phyloP scores from a whole-genome alignment of 1,284 basidiomycete species.

The Takashimella koratensis region DNA sequence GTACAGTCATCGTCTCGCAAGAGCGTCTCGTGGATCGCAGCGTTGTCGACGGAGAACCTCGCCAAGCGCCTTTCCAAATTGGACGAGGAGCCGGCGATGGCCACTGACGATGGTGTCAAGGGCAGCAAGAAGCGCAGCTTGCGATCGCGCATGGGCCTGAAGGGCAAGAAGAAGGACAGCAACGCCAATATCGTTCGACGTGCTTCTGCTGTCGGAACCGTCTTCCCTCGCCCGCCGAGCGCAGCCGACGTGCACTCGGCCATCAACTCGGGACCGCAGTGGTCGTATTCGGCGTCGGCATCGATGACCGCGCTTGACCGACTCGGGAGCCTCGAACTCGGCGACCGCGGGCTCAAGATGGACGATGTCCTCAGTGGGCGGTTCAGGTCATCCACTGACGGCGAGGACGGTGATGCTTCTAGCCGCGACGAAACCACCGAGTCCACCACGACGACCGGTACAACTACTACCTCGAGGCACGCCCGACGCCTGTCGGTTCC shows the following conservation, averaged over 20 bases:
- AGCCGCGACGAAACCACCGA: not conserved
- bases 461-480: not conserved
- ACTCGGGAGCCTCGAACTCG: slow-evolving; percentile 17
- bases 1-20: not conserved
- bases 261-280: slow-evolving; percentile 13
- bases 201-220: slow-evolving; percentile 10
- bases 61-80: not conserved
- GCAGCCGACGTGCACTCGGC: slow-evolving; percentile 8
- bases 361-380: slow-evolving; percentile 8
- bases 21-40: not conserved
- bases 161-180: not conserved
- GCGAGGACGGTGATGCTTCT: not conserved
- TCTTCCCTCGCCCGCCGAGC: slow-evolving; percentile 18
- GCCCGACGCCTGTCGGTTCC: slow-evolving; percentile 6
- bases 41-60: not conserved
- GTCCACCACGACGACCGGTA: not conserved
- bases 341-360: slow-evolving; percentile 9
- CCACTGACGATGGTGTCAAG: not conserved
- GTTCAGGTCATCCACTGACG: not conserved
- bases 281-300: slow-evolving; percentile 19
- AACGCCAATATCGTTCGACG: not conserved
- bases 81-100: not conserved
- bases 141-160: not conserved
- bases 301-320: slow-evolving; percentile 21
- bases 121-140: not conserved